Evolutionary conservation across 164 flowering plant species (phyloP), one percentile per base, ranked within the genome.

Genomic region (Tetrastigma voinierianum): DNA sequence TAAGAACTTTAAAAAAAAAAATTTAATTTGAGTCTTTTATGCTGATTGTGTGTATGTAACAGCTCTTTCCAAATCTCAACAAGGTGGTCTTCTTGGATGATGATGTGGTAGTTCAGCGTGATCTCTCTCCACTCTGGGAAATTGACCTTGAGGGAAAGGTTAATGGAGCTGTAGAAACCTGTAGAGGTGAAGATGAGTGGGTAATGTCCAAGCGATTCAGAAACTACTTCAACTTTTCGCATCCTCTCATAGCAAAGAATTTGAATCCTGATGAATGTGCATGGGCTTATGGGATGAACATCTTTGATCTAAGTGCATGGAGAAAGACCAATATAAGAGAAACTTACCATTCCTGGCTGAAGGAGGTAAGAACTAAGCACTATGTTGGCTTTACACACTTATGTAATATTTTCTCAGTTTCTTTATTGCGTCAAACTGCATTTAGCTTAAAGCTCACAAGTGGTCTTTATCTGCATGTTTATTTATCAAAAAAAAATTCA

Each of bases 241-340:
- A 93, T 76, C 99, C 99, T 16, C 87, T 87, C 59, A 74, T 96
- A 59, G 77, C 93, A 54, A 83, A 80, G 69, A 72, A 81, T 72
- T 83, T 96, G 79, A 78, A 96, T 67, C 92, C 97, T 15, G 87
- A 92, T 53, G 97, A 92, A 71, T 95, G 99, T 76, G 97, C 99
- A 15, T 95, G 99, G 99, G 99, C 98, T 20, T 96, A 92, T 76
- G 99, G 99, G 23, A 93, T 96, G 99, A 96, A 96, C 63, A 74
- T 96, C 51, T 96, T 96, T 71, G 98, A 96, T 81, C 80, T 96
- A 56, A 86, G 59, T 68, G 87, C 91, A 20, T 96, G 99, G 99
- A 90, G 98, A 70, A 85, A 78, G 77, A 90, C 99, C 64, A 73
- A 82, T 71, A 90, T 96, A 76, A 80, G 90, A 78, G 95, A 88